A percentile compares a stretch with the other conserved stretches of the same genome.
These are phyloP conservation scores for Rhizoctonia solani DNA, from an alignment of 1,284 basidiomycete genomes.

Conservation along the genomic window DNA sequence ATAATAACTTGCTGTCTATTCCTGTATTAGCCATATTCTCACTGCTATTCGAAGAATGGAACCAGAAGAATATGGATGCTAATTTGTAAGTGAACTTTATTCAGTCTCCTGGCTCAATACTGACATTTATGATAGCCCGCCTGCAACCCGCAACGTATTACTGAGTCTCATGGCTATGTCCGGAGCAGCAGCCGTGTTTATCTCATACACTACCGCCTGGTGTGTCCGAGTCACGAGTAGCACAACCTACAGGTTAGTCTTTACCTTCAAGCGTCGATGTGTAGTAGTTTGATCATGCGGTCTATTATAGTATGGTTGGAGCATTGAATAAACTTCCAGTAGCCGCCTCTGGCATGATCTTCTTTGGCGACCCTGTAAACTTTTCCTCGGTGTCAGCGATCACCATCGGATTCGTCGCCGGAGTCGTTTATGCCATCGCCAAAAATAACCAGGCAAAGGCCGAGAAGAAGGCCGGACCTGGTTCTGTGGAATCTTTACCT, in stretches of 20 bases:
- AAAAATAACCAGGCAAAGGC: conserved; percentile 85
- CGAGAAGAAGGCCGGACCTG: conserved; percentile 50
- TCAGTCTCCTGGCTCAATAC: neutral
- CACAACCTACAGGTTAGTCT: conserved; percentile 86
- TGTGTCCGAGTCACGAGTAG: conserved; percentile 95
- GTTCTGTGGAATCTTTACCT: conserved; percentile 27
- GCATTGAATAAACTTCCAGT: conserved; percentile 98
- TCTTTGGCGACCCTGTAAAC: conserved; percentile 90
- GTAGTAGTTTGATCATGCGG: conserved; percentile 36
- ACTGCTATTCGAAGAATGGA: conserved; percentile 90
- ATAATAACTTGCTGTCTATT: conserved; percentile 96
- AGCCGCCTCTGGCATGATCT: conserved; percentile 93
- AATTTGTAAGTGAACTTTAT: conserved; percentile 76
- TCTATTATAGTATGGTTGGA: conserved; percentile 85
- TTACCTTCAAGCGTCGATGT: conserved; percentile 16
- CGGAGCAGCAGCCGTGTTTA: conserved; percentile 94
- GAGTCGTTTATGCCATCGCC: conserved; percentile 85
- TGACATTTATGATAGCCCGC: conserved; percentile 61
- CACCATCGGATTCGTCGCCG: conserved; percentile 87
- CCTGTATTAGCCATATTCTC: conserved; percentile 87
- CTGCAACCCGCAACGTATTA: conserved; percentile 77
- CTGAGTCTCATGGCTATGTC: conserved; percentile 92
- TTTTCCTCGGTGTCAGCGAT: conserved; percentile 89
- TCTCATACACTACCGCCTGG: conserved; percentile 99
- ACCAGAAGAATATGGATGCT: conserved; percentile 68